Evolutionary conservation across 352 stramenopile genomes (phyloP).

Genomic region (Globisporangium takayamanum): DNA sequence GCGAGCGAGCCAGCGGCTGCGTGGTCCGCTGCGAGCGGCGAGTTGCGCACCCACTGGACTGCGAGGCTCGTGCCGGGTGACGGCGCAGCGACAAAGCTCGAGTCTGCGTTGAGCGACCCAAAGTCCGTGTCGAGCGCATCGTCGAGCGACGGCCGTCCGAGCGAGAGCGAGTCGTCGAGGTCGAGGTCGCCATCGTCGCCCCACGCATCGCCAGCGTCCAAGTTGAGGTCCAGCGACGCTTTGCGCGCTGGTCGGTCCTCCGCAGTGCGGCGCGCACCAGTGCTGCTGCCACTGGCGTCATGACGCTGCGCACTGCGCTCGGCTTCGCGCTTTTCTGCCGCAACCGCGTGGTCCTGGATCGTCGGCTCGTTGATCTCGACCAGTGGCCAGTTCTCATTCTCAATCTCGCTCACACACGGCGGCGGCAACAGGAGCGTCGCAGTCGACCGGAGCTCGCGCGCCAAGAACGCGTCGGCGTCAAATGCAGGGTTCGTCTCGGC

Average conservation of each 20-base stretch:
- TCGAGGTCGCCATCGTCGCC: constrained; percentile 85
- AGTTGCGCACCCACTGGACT: constrained; percentile 94
- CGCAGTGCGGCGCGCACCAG: constrained; percentile 16
- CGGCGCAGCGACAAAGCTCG: constrained; percentile 89
- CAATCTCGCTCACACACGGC: constrained; percentile 88
- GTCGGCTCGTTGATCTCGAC: constrained; percentile 92
- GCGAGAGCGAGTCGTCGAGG: constrained; percentile 67
- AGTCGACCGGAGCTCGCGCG: constrained; percentile 53
- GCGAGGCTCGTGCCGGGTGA: constrained; percentile 84
- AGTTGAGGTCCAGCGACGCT: constrained; percentile 61
- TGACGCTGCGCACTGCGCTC: constrained; percentile 64
- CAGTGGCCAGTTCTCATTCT: constrained; percentile 97
- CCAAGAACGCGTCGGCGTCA: constrained; percentile 57
- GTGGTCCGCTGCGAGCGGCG: constrained; percentile 96
- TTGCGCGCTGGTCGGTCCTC: constrained; percentile 49
- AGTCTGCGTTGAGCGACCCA: constrained; percentile 17
- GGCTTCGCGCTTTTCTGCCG: constrained; percentile 72
- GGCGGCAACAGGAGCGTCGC: constrained; percentile 90
- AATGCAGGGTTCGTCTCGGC: constrained; percentile 87
- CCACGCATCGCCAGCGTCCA: constrained; percentile 73
- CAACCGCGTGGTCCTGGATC: constrained; percentile 77
- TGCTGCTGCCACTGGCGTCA: constrained; percentile 20
- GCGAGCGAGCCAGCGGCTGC: constrained; percentile 94
- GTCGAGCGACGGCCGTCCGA: constrained; percentile 40
- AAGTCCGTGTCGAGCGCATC: constrained; percentile 57